Evolutionary conservation across 208 protist genomes (phyloP), one percentile per base, ranked within the genome.

Genomic region (Angomonas deanei): DNA sequence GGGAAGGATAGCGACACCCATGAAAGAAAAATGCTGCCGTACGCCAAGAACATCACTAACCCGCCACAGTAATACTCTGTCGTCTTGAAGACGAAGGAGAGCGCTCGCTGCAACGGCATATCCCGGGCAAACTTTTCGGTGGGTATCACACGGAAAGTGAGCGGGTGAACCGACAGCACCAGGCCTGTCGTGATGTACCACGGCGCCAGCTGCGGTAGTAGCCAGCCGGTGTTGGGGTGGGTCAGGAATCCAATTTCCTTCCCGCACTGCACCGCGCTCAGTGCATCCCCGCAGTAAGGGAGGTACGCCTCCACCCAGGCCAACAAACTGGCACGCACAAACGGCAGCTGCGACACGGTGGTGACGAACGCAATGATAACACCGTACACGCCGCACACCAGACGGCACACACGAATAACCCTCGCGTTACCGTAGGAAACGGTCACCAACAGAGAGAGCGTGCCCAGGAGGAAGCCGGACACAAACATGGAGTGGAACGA

Each of bases 1-100:
- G 33, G n/a, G 27, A 26, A 27, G 28, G 26, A 32, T 6, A 67
- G 61, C 62, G 21, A 30, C 49, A 33, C 49, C 30, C 50, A 67
- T 30, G 28, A 52, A 27, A 53, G 49, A 24, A 28, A 19, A 13
- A 56, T 3, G 24, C 50, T 56, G 28, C 21, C 2, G 28, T 56
- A 24, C 21, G 50, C 21, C 23, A 56, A 13, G 5, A 30, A 5
- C 26, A 28, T 28, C 13, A 56, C 11, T 3, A 30, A 13, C 23
- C 23, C 23, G 50, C 50, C 27, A 28, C 50, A 19, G 50, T 28
- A 33, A 2, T 3, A 10, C 54, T 60, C 54, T 5, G 15, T 19
- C 50, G n/a, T n/a, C 5, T 24, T 3, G 21, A 56, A 28, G 4
- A 56, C 5, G 27, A 5, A 13, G 11, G 50, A 19, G 23, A 19